Evolutionary conservation across 2,329 filamentous ascomycete genomes (phyloP), one percentile per base, ranked within the genome.

Genomic region (Ceratocystis cacaofunesta): DNA sequence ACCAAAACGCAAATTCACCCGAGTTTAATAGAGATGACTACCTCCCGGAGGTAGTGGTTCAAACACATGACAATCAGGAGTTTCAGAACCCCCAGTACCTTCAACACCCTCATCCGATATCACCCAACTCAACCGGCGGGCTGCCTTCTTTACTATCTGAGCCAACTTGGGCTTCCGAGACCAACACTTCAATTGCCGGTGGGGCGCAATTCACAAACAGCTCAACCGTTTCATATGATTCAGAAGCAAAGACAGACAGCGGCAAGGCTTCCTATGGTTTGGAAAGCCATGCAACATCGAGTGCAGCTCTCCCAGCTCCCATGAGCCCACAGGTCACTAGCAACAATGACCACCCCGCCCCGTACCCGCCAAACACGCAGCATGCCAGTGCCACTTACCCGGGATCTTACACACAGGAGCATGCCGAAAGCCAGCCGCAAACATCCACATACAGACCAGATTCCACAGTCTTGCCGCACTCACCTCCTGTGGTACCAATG

Each of bases 21-120:
- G 19, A 10, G 48, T 6, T 52, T 6, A 61, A 55, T 15, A 46
- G 32, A 22, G 64, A 65, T 3, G 58, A 46, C 22, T 12, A 55
- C n/a, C 58, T 65, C 5, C 64, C 64, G 5, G 64, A 65, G 32
- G 46, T 62, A 17, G 46, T 65, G 3, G 12, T 15, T 17, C 15
- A 36, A 1, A 17, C 25, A 8, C 28, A 36, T 8, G 28, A 10
- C 28, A 10, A 58, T 36, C 55, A 36, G 5, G 3, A 52, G 8
- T 17, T 17, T n/a, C 55, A 58, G 36, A 41, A 15, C 36, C 36
- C 36, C 10, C 36, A 41, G 36, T 41, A 41, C 36, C 3, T 41
- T 15, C 36, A 41, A 5, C 36, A 41, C 36, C 10, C 12, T 19
- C 17, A 58, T 58, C 28, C 55, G 28, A 36, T 36, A 30, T 58